phyloP scores from a whole-genome alignment of 169 alveolate genomes.

The Cryptosporidium tyzzeri region DNA sequence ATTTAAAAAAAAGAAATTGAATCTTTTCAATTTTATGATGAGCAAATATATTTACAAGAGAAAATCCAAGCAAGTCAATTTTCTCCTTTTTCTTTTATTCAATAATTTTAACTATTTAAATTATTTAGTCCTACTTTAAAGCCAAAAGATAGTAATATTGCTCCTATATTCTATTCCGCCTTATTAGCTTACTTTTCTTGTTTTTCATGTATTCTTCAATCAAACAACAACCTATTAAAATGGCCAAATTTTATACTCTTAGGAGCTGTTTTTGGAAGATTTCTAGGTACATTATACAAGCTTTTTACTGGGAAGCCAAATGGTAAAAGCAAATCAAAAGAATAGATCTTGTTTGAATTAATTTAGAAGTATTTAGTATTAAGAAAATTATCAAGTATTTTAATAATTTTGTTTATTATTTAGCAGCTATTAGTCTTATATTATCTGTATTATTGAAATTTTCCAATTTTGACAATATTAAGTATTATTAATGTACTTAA shows the following conservation, averaged over 20 bases:
- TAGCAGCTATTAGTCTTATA: neutral
- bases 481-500: neutral
- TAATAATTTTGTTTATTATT: neutral
- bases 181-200: constrained; percentile 33
- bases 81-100: neutral
- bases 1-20: neutral
- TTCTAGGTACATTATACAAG: constrained; percentile 29
- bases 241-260: constrained; percentile 44
- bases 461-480: neutral
- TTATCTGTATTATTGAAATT: neutral
- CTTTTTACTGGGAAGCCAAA: neutral
- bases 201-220: constrained; percentile 1
- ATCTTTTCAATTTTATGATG: constrained; percentile 35
- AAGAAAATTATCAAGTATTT: neutral
- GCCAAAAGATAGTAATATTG: constrained; percentile 28
- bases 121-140: constrained; percentile 12
- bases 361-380: neutral
- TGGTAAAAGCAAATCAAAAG: neutral
- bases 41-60: neutral
- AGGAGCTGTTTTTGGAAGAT: constrained; percentile 51
- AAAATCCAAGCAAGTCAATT: neutral
- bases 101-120: neutral
- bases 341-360: neutral
- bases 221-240: too few species aligned
- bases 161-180: constrained; percentile 35